A percentile compares a stretch with the other conserved stretches of the same genome.
Conservation (phyloP, 805 yeast species). For the Cyberlindnera maclurae region DNA sequence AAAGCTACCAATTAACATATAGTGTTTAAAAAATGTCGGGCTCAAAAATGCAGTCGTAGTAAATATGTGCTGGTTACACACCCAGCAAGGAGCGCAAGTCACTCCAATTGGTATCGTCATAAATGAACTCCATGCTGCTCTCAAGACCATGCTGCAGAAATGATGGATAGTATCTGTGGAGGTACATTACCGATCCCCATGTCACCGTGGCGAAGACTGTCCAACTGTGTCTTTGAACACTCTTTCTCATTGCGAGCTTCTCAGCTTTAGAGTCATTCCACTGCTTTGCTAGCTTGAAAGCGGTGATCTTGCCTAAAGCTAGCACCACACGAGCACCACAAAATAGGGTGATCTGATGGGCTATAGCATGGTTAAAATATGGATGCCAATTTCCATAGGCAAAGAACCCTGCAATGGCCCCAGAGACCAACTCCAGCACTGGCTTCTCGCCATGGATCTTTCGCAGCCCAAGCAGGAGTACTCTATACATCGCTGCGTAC, state of each 20-base stretch:
- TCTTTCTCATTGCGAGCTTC: slow-evolving; percentile 2
- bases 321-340: slow-evolving; percentile 62
- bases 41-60: too few relatives aligned
- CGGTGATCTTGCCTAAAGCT: slow-evolving; percentile 39
- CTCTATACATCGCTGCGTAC: slow-evolving; percentile 49
- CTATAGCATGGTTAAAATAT: slow-evolving; percentile 37
- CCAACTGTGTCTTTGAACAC: slow-evolving; percentile 39
- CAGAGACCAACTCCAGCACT: slow-evolving; percentile 26
- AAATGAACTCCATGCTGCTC: slow-evolving; percentile 64
- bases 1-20: too few relatives aligned
- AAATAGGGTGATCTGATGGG: slow-evolving; percentile 71
- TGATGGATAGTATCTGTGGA: slow-evolving; percentile 56
- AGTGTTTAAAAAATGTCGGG: too few relatives aligned
- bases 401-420: slow-evolving; percentile 31
- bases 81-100: slow-evolving; percentile 27
- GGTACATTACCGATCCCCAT: slow-evolving; percentile 72
- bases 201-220: slow-evolving; percentile 51
- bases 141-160: slow-evolving; percentile 59
- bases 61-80: too few relatives aligned
- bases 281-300: slow-evolving; percentile 14
- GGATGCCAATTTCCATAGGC: slow-evolving; percentile 32
- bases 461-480: slow-evolving; percentile 25
- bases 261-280: not conserved
- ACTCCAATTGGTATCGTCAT: slow-evolving; percentile 51
- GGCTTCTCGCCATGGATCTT: slow-evolving; percentile 18